Base-by-base conservation (phyloP, 2,329 filamentous ascomycete genomes). In the Corinectria fuckeliana region DNA sequence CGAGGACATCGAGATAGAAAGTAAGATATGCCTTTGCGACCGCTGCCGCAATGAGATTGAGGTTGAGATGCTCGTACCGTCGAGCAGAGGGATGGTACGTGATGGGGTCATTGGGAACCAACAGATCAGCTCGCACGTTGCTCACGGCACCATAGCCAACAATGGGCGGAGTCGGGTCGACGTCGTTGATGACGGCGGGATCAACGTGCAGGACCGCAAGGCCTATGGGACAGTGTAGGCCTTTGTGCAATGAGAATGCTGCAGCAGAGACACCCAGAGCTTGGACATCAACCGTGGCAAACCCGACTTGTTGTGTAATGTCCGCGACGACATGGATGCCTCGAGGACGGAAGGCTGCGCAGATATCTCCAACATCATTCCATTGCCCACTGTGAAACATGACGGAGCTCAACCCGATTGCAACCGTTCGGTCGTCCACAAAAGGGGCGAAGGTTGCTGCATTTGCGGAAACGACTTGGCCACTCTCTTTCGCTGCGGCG, bases 161-260 rank as follows among this genome's bases (percentile, higher is more conserved):
- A 3, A 74, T 66, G 0, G 73, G 69, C 2, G 72, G 74, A 2
- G 50, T 57, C 10, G 69, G 67, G 23, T 72, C 56, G 7, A 69
- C 21, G 16, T 60, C 52, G 1, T 36, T 13, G n/a, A 74, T 53
- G 18, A 71, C 55, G 0, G 45, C 50, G 1, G 68, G 63, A 1
- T 73, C 63, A 2, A 76, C 58, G 41, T 76, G 75, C 13, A 76
- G 53, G 1, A 56, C 69, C 2, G 69, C 72, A 10, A 76, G 50
- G 0, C 74, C 74, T 0, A 66, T 69, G 0, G 74, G 74, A 26
- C 68, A 73, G 52, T 67, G 69, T 14, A 76, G 67, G 0, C 71
- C 74, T 66, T 76, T 76, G 64, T 75, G 73, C 11, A 73, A 49
- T 4, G 67, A 69, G 38, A 75, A 75, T 0, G 72, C 72, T 1